Evolutionary conservation across 1,284 basidiomycete species (phyloP), one percentile per base, ranked within the genome.

Genomic region (Cutaneotrichosporon cyanovorans): DNA sequence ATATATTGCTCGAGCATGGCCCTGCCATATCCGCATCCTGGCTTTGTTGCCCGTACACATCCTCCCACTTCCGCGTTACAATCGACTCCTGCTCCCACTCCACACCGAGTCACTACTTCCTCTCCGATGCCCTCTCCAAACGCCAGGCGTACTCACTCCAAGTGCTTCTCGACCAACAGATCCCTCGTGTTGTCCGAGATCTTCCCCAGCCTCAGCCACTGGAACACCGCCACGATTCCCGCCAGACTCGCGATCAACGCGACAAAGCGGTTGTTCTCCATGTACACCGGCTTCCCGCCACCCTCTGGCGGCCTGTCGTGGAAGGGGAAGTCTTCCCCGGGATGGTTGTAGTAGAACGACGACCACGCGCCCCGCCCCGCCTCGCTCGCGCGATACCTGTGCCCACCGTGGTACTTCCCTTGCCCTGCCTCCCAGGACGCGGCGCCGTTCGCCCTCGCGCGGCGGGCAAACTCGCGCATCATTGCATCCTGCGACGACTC

Each of bases 141-240:
- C n/a, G n/a, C n/a, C n/a, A n/a, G n/a, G n/a, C n/a, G n/a, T n/a
- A 61, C 68, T 58, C 46, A 71, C 69, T 58, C 57, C 15, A 62
- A 28, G 51, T 70, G 65, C 34, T 61, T 56, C 25, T 58, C 54
- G 22, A 65, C 50, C 16, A 67, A 44, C 14, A 60, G 32, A 16
- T 65, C 60, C 10, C 57, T 51, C 19, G 57, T 47, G 5, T 42
- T 50, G 10, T 64, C 60, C 5, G 56, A 44, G 2, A 57, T 52
- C 16, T 38, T 40, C 15, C 57, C 53, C n/a, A 63, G 21, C 20
- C 63, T 51, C 23, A 35, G 12, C 15, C 21, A 36, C 48, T 51
- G 45, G 25, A 42, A 15, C 11, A 42, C 42, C 5, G 32, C 15
- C 5, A 32, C 32, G 6, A 52, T 31, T 2, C 47, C 54, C 4